Evolutionary conservation across 108 stramenopile genomes (phyloP).

Genomic region (Cyclotella choctawhatcheeana): DNA sequence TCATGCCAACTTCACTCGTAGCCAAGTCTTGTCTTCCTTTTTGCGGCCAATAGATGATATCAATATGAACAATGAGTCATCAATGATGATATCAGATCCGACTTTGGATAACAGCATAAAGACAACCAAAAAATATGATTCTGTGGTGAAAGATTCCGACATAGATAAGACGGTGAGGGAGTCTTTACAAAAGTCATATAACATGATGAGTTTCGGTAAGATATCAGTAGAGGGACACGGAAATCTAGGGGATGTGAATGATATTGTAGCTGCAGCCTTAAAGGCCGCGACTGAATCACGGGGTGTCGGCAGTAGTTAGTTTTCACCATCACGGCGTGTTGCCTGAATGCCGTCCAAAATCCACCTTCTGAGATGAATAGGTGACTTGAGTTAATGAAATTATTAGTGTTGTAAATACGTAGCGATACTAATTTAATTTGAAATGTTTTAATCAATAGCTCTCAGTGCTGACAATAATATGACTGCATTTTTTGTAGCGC

Average conservation of each 20-base stretch:
- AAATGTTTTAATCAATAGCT: too few relatives aligned
- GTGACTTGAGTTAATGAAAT: too few relatives aligned
- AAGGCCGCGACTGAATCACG: not conserved
- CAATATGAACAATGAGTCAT: not conserved
- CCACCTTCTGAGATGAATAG: too few relatives aligned
- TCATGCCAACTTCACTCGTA: not conserved
- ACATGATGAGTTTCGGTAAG: conserved; percentile 7
- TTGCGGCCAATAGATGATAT: conserved; percentile 2
- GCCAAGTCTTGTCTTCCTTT: not conserved
- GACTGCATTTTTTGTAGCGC: too few relatives aligned
- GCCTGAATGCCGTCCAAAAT: too few relatives aligned
- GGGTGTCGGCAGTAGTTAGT: not conserved
- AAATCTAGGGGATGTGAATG: not conserved
- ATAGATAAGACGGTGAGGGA: not conserved
- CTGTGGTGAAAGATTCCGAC: not conserved
- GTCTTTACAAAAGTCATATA: not conserved
- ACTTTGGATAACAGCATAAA: conserved; percentile 12
- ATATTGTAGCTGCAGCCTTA: conserved; percentile 8
- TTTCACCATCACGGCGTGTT: too few relatives aligned
- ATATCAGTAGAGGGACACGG: conserved; percentile 7
- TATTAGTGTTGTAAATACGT: too few relatives aligned
- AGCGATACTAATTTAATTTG: too few relatives aligned
- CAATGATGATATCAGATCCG: conserved; percentile 1
- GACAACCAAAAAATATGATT: not conserved
- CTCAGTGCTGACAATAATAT: too few relatives aligned